Base-by-base conservation (phyloP, 306 rosid species). In the Vigna radiata region DNA sequence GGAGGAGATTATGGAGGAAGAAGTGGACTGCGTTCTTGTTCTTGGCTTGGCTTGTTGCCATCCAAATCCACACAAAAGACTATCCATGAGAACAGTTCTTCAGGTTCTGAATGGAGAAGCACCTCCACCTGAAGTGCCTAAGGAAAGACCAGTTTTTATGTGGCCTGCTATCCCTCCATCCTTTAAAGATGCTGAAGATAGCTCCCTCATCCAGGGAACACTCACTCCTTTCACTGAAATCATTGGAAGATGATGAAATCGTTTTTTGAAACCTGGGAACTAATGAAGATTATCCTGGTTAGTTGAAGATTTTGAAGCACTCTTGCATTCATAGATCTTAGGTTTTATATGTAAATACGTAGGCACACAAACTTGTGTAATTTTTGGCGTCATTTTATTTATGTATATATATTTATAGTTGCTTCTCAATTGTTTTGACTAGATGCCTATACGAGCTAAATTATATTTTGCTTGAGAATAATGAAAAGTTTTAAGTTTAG, bases 1-100 rank as follows among this genome's bases (percentile, higher is more conserved):
- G 17, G 46, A 66, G 1, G 79, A 55, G 71, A 56, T 55, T 1
- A 46, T 46, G 21, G 70, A 55, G 44, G 84, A 81, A 11, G 84
- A 81, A 27, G 48, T 74, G 39, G 56, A 59, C 1, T 17, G 75
- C 47, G 73, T 86, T 74, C 70, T 93, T 80, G 53, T 78, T 58
- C 60, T 93, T 72, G 97, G 96, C 0, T 86, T 93, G 73, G 87
- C 94, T 3, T 93, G 98, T n/a, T 93, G 98, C 68, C 91, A 93
- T 78, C 98, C 98, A 16, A 90, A 90, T 36, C 96, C 93, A 7
- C 82, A 85, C 14, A 37, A 75, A 6, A 88, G 96, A 73, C 98
- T 96, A 4, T 83, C 89, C 0, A 90, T 90, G 89, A 85, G 74
- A 39, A 88, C 80, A 37, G 92, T 86, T 19, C 56, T 89, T 21